Evolutionary conservation across 345 rosid genomes (phyloP).

Genomic region (Raphanus sativus): DNA sequence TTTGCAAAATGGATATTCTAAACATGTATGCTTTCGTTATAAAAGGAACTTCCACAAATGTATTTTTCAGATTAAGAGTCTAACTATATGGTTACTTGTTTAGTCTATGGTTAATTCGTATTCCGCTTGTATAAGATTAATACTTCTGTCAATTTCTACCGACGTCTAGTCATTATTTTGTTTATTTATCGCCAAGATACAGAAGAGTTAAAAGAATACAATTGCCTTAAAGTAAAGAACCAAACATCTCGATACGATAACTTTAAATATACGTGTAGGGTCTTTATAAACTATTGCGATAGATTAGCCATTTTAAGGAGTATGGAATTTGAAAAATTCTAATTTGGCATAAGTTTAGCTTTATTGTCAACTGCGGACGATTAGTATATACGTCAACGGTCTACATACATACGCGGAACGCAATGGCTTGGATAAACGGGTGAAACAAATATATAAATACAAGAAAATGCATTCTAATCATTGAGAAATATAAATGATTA

Average conservation of each 20-base stretch:
- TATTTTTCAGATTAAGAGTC: too few relatives aligned
- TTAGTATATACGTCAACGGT: slow-evolving; percentile 2
- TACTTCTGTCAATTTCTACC: not conserved
- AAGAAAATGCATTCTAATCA: slow-evolving; percentile 18
- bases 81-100: not conserved
- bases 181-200: not conserved
- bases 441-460: not conserved
- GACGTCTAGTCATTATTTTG: not conserved
- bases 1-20: not conserved
- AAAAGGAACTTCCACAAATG: too few relatives aligned
- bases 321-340: not conserved
- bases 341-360: not conserved
- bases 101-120: too few relatives aligned
- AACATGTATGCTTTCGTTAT: too few relatives aligned
- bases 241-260: not conserved
- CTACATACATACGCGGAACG: slow-evolving; percentile 11
- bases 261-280: not conserved
- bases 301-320: slow-evolving; percentile 12
- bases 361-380: not conserved
- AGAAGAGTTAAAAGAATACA: not conserved
- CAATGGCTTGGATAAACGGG: slow-evolving; percentile 15
- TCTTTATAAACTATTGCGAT: not conserved
- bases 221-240: slow-evolving; percentile 6
- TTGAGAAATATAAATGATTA: slow-evolving; percentile 33
- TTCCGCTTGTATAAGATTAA: not conserved